Evolutionary conservation across 768 basidiomycete genomes (phyloP).

Genomic region (Pleurotus salmoneostramineus): DNA sequence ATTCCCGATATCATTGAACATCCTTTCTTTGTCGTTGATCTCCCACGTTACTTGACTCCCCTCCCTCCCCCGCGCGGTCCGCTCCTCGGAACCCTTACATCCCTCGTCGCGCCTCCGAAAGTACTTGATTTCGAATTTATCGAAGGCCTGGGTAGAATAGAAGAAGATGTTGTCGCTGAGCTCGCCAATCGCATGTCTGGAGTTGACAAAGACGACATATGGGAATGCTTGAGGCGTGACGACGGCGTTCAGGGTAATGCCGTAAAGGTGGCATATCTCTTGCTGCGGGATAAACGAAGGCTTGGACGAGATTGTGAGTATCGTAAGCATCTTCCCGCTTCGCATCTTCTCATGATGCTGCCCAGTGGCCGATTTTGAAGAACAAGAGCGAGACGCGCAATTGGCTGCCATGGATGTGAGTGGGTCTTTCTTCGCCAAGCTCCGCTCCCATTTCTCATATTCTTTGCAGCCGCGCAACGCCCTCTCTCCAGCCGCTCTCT

Average conservation of each 20-base stretch:
- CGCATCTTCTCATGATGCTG: background rate
- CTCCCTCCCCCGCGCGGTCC: conserved; percentile 77
- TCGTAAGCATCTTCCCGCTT: background rate
- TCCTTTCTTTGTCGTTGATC: conserved; percentile 84
- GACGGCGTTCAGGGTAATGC: conserved; percentile 88
- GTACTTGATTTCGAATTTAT: conserved; percentile 79
- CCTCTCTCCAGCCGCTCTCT: conserved; percentile 62
- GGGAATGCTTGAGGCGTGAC: conserved; percentile 78
- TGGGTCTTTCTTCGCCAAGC: conserved; percentile 7
- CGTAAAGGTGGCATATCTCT: conserved; percentile 94
- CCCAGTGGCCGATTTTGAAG: conserved; percentile 72
- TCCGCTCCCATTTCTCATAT: background rate
- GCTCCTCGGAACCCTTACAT: conserved; percentile 68
- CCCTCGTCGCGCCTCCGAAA: conserved; percentile 66
- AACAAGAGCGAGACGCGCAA: conserved; percentile 82
- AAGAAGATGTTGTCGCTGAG: conserved; percentile 87
- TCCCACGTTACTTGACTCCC: conserved; percentile 83
- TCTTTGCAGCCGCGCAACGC: conserved; percentile 59
- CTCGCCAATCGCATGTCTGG: conserved; percentile 68
- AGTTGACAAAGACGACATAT: conserved; percentile 80
- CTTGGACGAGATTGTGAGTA: conserved; percentile 80
- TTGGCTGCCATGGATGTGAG: conserved; percentile 78
- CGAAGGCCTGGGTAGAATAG: conserved; percentile 89
- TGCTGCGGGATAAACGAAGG: conserved; percentile 84
- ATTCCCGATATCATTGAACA: conserved; percentile 88